Base-by-base conservation (phyloP, 2,329 filamentous ascomycete species). In the Aureobasidium sp. region DNA sequence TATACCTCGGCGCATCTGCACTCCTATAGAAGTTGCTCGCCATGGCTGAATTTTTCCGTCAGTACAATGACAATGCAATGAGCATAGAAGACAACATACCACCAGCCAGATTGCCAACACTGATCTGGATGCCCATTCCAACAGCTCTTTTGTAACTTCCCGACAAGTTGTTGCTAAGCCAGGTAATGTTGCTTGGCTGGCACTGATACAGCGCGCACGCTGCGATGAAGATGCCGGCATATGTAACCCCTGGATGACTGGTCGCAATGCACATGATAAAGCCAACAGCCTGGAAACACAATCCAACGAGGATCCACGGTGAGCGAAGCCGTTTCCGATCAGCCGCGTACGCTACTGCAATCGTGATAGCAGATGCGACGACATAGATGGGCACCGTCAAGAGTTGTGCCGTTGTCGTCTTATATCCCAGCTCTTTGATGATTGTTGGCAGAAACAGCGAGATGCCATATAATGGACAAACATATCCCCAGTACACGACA, bases 1-100 rank as follows among this genome's bases (percentile, higher is more conserved):
- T 72, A 63, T 82, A 84, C 24, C 75, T 74, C 0, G 81, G 81
- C 1, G 74, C 71, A 65, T 83, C 81, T 53, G 74, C 68, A 0
- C 71, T 63, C 12, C 86, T 80, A 67, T 90, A 90, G 67, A 90
- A 89, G 68, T 90, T 90, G 5, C 85, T 86, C 0, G 86, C 84
- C 82, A 89, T 87, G 1, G 86, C 87, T 64, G 17, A 20, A 20
- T 10, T 4, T 10, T n/a, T 13, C 26, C 20, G 26, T 20, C 24
- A 26, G 9, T 37, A 37, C 41, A 10, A 24, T 2, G 4, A 3
- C 5, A 44, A 6, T n/a, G 53, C 10, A 26, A 12, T 15, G 8
- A n/a, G 37, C 17, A 43, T 9, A 48, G 5, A 34, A 20, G 20
- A 26, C 2, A 44, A 64, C 63, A 47, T 39, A 64, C 63, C 67